phyloP scores from a whole-genome alignment of 192 early-diverging fungal species.

The Gryganskiella cystojenkinii region DNA sequence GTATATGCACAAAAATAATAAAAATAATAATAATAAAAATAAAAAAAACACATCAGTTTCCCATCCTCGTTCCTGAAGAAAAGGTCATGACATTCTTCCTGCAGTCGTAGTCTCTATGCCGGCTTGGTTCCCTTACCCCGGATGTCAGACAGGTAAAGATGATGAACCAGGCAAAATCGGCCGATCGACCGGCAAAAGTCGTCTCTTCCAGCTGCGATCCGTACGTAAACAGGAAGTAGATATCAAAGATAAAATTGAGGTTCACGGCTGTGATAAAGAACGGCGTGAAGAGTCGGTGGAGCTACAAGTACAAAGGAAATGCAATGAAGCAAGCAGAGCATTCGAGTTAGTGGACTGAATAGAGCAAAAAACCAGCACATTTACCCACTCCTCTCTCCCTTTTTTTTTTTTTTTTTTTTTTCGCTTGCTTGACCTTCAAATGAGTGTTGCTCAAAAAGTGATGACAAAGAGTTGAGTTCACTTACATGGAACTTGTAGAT shows the following conservation, averaged over 20 bases:
- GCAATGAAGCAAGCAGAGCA: not conserved
- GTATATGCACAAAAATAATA: not conserved
- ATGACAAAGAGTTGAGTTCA: not conserved
- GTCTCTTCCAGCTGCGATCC: slow-evolving; percentile 76
- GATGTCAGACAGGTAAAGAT: slow-evolving; percentile 65
- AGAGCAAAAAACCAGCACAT: too few species aligned
- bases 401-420: too few species aligned
- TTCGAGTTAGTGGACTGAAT: too few species aligned
- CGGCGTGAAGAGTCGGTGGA: slow-evolving; percentile 81
- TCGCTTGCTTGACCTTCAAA: too few species aligned
- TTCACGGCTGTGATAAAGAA: slow-evolving; percentile 67
- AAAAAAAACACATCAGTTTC: not conserved
- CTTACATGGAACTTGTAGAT: slow-evolving; percentile 69
- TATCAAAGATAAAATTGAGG: slow-evolving; percentile 69
- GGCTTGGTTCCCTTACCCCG: slow-evolving; percentile 59
- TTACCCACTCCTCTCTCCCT: too few species aligned
- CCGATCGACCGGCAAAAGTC: slow-evolving; percentile 71
- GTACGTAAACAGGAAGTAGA: slow-evolving; percentile 82
- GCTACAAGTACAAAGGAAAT: slow-evolving; percentile 41
- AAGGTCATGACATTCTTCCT: too few species aligned
- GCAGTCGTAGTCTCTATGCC: too few species aligned
- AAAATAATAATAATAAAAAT: not conserved
- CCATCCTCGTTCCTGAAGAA: too few species aligned
- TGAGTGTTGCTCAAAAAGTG: too few species aligned
- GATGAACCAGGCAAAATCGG: slow-evolving; percentile 86